A percentile compares a stretch with the other conserved stretches of the same genome.
Conservation (phyloP, 441 rosid genomes). For the Aquilaria agallochum region DNA sequence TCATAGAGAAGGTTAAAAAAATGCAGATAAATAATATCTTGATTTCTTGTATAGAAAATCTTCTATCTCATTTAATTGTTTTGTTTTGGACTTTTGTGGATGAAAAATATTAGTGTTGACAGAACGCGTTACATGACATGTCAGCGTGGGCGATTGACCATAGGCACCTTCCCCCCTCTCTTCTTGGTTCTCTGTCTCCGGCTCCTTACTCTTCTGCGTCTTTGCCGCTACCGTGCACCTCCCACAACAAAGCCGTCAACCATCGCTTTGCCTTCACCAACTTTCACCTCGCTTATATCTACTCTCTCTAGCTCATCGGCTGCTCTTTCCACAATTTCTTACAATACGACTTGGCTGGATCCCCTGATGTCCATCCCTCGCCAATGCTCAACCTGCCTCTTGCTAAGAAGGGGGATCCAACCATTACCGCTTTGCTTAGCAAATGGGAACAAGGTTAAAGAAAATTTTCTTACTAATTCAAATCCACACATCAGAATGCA, state of each 20-base stretch:
- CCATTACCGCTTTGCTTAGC: constrained; percentile 15
- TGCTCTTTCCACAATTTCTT: constrained; percentile 51
- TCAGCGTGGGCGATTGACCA: too few species aligned
- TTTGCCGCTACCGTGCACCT: constrained; percentile 79
- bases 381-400: constrained; percentile 51
- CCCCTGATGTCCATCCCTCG: constrained; percentile 16
- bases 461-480: too few species aligned
- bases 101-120: too few species aligned
- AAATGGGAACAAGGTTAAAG: background rate
- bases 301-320: constrained; percentile 55
- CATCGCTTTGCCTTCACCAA: constrained; percentile 65
- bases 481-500: too few species aligned
- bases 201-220: background rate
- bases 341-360: constrained; percentile 18
- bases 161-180: too few species aligned
- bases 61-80: too few species aligned
- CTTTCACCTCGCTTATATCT: constrained; percentile 59
- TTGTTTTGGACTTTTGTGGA: too few species aligned
- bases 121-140: too few species aligned
- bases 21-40: too few species aligned
- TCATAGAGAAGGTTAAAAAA: too few species aligned
- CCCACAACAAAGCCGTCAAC: constrained; percentile 61
- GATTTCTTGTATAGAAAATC: too few species aligned
- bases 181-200: too few species aligned
- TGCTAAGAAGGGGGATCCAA: constrained; percentile 35